A percentile compares a stretch with the other conserved stretches of the same genome.
These are phyloP conservation scores for Theobroma cacao DNA, from an alignment of 345 rosid species.

Conservation along the genomic window DNA sequence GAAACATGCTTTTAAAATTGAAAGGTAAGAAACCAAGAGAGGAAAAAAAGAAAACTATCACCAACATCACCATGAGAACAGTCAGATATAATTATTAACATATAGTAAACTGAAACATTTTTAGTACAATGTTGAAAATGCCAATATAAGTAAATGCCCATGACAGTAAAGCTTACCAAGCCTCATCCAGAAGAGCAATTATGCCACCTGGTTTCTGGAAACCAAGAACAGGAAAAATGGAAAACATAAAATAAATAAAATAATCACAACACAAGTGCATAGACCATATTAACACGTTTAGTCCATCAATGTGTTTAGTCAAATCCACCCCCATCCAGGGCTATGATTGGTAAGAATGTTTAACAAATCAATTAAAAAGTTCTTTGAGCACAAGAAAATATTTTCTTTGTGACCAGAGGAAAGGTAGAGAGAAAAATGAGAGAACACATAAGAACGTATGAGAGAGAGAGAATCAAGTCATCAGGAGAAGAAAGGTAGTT, in stretches of 20 bases:
- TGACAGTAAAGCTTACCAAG: constrained; percentile 62
- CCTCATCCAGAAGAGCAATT: constrained; percentile 98
- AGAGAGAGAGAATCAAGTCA: not conserved
- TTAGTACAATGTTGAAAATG: not conserved
- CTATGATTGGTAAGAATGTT: not conserved
- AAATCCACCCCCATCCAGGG: not conserved
- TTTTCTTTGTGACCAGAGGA: not conserved
- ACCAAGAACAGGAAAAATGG: constrained; percentile 2
- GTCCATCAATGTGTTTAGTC: not conserved
- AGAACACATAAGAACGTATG: not conserved
- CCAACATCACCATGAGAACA: constrained; percentile 20
- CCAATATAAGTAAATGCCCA: constrained; percentile 3
- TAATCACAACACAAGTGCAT: not conserved
- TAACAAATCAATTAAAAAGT: not conserved
- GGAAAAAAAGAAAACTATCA: constrained; percentile 28
- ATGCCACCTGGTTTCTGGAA: constrained; percentile 99
- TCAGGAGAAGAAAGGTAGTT: not conserved
- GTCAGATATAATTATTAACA: not conserved
- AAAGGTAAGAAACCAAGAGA: constrained; percentile 5
- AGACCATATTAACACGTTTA: not conserved
- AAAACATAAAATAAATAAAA: not conserved
- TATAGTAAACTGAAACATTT: not conserved
- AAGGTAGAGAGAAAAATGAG: not conserved
- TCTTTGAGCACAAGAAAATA: not conserved
- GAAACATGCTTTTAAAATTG: constrained; percentile 68